Conservation (phyloP, 1,284 basidiomycete genomes). For the Cutaneotrichosporon cavernicola region DNA sequence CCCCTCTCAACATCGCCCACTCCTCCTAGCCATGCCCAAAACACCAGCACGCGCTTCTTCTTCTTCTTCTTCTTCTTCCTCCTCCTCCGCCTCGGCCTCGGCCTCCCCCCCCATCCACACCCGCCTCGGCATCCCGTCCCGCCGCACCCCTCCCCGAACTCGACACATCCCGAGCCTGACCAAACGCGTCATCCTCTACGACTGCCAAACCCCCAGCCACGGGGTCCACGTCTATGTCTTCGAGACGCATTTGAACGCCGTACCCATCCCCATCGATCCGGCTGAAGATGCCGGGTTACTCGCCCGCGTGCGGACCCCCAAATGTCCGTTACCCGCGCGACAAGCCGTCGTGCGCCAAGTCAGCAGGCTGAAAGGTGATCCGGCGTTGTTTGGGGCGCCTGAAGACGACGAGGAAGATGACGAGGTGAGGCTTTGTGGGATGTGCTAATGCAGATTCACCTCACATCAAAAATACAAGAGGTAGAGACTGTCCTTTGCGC, state of each 20-base stretch:
- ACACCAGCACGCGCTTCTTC: neutral
- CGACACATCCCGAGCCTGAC: neutral
- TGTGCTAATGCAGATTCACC: neutral
- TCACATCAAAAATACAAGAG: neutral
- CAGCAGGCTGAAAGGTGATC: neutral
- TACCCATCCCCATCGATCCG: neutral
- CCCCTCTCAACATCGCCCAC: neutral
- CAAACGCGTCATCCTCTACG: neutral
- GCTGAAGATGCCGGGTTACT: neutral
- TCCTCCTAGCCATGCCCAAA: neutral
- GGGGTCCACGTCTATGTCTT: neutral
- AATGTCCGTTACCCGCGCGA: neutral
- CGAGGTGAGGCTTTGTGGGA: neutral
- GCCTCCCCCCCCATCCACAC: neutral
- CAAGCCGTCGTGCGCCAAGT: conserved; percentile 1
- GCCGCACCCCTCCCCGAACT: neutral
- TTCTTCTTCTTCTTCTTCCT: too few species aligned
- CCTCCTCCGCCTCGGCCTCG: too few species aligned
- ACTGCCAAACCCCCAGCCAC: conserved; percentile 5
- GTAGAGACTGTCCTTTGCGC: neutral
- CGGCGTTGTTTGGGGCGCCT: neutral
- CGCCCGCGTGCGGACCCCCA: neutral
- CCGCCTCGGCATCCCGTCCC: conserved; percentile 6
- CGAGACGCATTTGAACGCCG: conserved; percentile 1
- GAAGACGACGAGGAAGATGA: neutral